Evolutionary conservation across 768 basidiomycete genomes (phyloP).

Genomic region (Termitomyces sp.): DNA sequence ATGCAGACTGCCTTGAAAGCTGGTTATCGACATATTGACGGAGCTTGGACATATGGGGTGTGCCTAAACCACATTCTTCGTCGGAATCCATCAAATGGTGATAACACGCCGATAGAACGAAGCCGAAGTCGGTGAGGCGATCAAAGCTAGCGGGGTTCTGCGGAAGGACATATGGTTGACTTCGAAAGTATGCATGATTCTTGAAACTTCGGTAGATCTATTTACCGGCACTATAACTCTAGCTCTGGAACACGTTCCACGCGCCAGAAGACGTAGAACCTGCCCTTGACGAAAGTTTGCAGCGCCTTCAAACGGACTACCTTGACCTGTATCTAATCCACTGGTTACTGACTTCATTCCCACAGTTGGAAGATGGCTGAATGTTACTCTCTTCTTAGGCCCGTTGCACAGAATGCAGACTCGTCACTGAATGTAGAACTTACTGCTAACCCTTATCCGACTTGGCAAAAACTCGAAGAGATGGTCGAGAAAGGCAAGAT

Average conservation of each 20-base stretch:
- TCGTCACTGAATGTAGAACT: slow-evolving; percentile 38
- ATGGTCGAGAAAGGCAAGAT: slow-evolving; percentile 73
- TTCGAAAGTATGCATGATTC: slow-evolving; percentile 35
- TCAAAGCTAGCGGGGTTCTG: slow-evolving; percentile 52
- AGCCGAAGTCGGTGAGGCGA: slow-evolving; percentile 59
- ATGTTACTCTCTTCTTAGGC: slow-evolving; percentile 32
- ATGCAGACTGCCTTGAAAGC: slow-evolving; percentile 49
- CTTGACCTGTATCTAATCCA: slow-evolving; percentile 70
- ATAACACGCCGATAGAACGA: slow-evolving; percentile 45
- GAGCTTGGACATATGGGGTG: slow-evolving; percentile 66
- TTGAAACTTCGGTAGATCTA: not conserved
- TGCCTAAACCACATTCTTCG: slow-evolving; percentile 11
- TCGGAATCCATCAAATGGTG: not conserved
- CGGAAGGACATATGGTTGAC: slow-evolving; percentile 67
- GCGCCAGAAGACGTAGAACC: slow-evolving; percentile 67
- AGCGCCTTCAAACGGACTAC: slow-evolving; percentile 8
- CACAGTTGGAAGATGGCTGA: not conserved
- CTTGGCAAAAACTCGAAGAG: slow-evolving; percentile 78
- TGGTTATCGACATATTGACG: slow-evolving; percentile 72
- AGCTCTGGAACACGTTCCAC: slow-evolving; percentile 80
- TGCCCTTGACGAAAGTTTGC: slow-evolving; percentile 46
- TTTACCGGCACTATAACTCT: not conserved
- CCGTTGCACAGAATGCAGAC: slow-evolving; percentile 59
- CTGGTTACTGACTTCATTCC: slow-evolving; percentile 39
- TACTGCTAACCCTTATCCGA: slow-evolving; percentile 67